phyloP scores from a whole-genome alignment of 768 basidiomycete genomes.

The Vararia minispora region DNA sequence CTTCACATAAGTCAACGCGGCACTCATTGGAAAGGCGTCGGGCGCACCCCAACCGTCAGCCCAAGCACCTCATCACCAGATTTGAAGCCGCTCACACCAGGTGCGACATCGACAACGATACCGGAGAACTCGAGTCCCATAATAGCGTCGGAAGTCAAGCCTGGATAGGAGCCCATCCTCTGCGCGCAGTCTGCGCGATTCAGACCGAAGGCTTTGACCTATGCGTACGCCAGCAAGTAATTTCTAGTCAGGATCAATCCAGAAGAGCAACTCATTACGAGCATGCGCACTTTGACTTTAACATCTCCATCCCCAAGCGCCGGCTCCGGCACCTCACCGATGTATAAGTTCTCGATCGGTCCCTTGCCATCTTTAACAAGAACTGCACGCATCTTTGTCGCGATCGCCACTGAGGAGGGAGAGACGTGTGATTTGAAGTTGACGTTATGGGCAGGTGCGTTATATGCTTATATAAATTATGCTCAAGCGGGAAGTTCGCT shows the following conservation, averaged over 20 bases:
- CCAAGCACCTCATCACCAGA: conserved; percentile 84
- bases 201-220: conserved; percentile 80
- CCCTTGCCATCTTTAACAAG: conserved; percentile 70
- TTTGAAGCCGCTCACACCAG: conserved; percentile 24
- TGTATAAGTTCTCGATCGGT: conserved; percentile 63
- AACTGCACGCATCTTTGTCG: conserved; percentile 56
- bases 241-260: neutral
- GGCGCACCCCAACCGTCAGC: conserved; percentile 64
- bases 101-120: conserved; percentile 28
- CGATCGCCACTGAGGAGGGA: no score
- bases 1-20: neutral
- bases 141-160: conserved; percentile 75
- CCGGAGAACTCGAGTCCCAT: conserved; percentile 90
- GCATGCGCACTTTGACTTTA: conserved; percentile 48
- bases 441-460: no score
- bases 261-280: neutral
- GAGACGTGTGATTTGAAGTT: no score
- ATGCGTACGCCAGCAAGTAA: neutral
- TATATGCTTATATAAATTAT: no score
- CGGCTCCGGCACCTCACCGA: conserved; percentile 64
- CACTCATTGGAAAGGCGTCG: neutral
- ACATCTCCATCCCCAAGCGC: conserved; percentile 46
- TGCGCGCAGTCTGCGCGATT: conserved; percentile 81
- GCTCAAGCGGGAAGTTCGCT: no score
- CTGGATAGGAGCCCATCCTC: conserved; percentile 63